These are phyloP conservation scores for Arachnomyces sp. DNA, from an alignment of 2,329 filamentous ascomycete species.

Conservation along the genomic window DNA sequence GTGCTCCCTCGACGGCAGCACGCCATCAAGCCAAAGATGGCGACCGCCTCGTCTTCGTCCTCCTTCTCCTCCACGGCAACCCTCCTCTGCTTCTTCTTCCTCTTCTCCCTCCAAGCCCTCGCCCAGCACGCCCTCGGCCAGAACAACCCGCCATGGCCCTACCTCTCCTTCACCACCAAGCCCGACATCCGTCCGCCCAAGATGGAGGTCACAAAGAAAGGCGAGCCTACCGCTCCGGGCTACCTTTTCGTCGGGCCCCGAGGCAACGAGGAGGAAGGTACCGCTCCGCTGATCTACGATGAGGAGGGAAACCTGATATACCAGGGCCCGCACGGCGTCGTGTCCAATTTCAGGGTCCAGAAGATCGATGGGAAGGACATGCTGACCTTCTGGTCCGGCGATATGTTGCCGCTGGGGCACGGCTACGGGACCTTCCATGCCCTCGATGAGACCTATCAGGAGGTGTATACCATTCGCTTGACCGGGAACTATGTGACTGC, in stretches of 20 bases:
- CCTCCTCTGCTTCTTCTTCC: too few relatives aligned
- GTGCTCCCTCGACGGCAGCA: too few relatives aligned
- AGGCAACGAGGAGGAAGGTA: conserved; percentile 19
- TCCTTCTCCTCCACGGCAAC: too few relatives aligned
- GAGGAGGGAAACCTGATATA: conserved; percentile 29
- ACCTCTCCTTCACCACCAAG: conserved; percentile 22
- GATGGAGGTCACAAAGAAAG: conserved; percentile 24
- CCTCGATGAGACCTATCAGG: conserved; percentile 14
- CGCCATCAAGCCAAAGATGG: too few relatives aligned
- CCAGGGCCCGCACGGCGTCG: conserved; percentile 27
- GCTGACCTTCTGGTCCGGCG: conserved; percentile 29
- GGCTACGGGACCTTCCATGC: conserved; percentile 13
- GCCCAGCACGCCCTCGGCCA: too few relatives aligned
- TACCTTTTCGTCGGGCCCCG: conserved; percentile 28
- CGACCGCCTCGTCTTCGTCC: too few relatives aligned
- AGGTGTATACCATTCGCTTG: conserved; percentile 9
- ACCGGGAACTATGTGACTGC: conserved; percentile 8
- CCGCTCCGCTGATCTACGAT: conserved; percentile 29
- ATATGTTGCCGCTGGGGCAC: conserved; percentile 17
- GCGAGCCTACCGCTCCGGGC: conserved; percentile 25
- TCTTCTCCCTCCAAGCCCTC: too few relatives aligned
- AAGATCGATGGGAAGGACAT: conserved; percentile 25
- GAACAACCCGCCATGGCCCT: too few relatives aligned
- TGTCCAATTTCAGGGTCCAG: conserved; percentile 28
- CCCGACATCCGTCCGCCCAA: conserved; percentile 19